These are phyloP conservation scores for Sporothrix pseudoabietina DNA, from an alignment of 2,329 filamentous ascomycete genomes.

Conservation along the genomic window DNA sequence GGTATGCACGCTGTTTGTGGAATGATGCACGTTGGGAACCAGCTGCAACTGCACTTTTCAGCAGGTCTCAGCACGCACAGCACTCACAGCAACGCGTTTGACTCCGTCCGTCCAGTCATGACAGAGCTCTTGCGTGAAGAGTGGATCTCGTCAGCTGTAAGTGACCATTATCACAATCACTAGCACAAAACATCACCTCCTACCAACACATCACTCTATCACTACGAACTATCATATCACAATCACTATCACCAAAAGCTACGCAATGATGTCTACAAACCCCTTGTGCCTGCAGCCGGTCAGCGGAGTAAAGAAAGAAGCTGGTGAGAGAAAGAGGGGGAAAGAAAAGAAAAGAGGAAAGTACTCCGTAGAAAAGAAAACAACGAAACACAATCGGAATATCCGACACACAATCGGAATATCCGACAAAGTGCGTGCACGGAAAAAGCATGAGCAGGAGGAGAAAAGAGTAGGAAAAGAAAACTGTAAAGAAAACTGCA, in stretches of 20 bases:
- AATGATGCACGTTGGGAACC: not conserved
- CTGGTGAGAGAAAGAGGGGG: not conserved
- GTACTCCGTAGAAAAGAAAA: not conserved
- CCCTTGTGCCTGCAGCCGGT: conserved; percentile 4
- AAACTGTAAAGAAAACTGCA: not conserved
- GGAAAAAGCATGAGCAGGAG: not conserved
- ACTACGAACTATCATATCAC: conserved; percentile 13
- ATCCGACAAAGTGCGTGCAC: not conserved
- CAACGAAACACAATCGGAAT: not conserved
- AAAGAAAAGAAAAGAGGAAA: not conserved
- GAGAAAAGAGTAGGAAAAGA: not conserved
- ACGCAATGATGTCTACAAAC: not conserved
- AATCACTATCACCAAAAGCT: not conserved
- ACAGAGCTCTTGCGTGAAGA: not conserved
- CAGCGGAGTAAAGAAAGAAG: not conserved
- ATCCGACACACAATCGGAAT: not conserved
- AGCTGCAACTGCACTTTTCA: not conserved
- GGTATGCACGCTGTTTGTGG: not conserved
- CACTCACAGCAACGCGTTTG: not conserved
- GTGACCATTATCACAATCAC: conserved; percentile 11
- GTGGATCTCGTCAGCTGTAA: not conserved
- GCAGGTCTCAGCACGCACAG: not conserved
- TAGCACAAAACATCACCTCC: not conserved
- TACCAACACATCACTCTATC: conserved; percentile 8
- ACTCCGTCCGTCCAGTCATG: not conserved